Conservation (phyloP, 1,139 yeast genomes). For the Saccharomycopsis crataegensis region DNA sequence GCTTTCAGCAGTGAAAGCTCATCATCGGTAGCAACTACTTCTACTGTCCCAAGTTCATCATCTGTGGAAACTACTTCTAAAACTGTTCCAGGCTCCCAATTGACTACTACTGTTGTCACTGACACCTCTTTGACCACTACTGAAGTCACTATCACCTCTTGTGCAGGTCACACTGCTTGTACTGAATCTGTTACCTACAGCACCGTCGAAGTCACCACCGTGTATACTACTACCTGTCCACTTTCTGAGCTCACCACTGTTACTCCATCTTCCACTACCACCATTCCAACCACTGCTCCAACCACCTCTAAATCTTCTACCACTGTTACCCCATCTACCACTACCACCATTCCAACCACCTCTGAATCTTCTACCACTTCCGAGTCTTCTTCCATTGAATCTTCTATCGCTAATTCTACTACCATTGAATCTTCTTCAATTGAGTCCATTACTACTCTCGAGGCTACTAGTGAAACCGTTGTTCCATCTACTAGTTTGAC, state of each 20-base stretch:
- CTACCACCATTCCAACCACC: conserved; percentile 15
- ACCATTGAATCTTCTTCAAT: not conserved
- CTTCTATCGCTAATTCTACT: not conserved
- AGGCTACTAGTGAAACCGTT: not conserved
- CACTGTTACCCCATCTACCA: conserved; percentile 8
- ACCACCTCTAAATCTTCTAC: conserved; percentile 17
- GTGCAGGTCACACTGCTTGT: conserved; percentile 6
- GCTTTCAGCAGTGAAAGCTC: not conserved
- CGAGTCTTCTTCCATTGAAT: conserved; percentile 19
- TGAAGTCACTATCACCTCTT: conserved; percentile 12
- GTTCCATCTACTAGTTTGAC: not conserved
- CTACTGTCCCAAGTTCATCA: conserved; percentile 4
- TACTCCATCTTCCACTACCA: conserved; percentile 1
- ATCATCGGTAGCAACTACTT: not conserved
- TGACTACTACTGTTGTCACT: conserved; percentile 1
- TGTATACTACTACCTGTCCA: conserved; percentile 15
- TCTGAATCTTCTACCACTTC: conserved; percentile 18
- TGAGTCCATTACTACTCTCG: not conserved
- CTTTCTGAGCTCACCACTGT: conserved; percentile 4
- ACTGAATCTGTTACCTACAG: conserved; percentile 5
- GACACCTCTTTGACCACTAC: not conserved
- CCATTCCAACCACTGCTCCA: conserved; percentile 7
- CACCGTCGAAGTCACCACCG: conserved; percentile 5
- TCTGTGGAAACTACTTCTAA: not conserved
- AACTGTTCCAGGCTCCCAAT: conserved; percentile 2